Conservation (phyloP, 176 grass and related monocot species). For the Otatea glauca region DNA sequence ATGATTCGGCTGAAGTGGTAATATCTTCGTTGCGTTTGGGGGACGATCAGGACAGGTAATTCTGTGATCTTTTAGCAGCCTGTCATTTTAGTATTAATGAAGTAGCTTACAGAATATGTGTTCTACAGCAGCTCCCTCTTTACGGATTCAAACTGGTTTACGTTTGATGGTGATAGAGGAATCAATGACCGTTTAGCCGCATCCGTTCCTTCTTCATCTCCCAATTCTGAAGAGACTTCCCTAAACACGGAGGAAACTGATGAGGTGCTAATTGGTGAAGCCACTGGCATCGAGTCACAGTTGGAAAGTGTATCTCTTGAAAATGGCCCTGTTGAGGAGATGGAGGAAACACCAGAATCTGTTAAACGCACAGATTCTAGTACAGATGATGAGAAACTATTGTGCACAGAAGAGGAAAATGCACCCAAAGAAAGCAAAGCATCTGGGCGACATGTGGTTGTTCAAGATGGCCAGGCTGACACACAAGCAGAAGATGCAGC, state of each 20-base stretch:
- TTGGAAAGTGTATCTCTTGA: conserved; percentile 26
- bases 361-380: conserved; percentile 13
- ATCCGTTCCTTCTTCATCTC: conserved; percentile 59
- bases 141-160: conserved; percentile 87
- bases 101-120: conserved; percentile 36
- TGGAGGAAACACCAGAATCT: neutral
- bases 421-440: neutral
- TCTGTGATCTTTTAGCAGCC: neutral
- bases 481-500: conserved; percentile 31
- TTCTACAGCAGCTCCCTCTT: conserved; percentile 64
- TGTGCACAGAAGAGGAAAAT: conserved; percentile 25
- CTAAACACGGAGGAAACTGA: conserved; percentile 32
- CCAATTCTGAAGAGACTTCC: conserved; percentile 42
- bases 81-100: neutral
- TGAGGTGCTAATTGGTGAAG: conserved; percentile 41
- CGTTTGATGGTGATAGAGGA: conserved; percentile 79
- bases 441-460: conserved; percentile 3
- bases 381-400: conserved; percentile 24
- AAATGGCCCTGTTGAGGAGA: conserved; percentile 40
- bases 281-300: neutral
- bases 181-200: conserved; percentile 52
- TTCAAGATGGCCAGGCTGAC: conserved; percentile 28
- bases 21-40: conserved; percentile 80
- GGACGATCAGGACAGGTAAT: conserved; percentile 73
- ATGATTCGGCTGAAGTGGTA: conserved; percentile 87